Percentiles rank a stretch among this genome's conserved stretches.
Conservation (phyloP, 208 protist species). For the Crithidia expoeki region DNA sequence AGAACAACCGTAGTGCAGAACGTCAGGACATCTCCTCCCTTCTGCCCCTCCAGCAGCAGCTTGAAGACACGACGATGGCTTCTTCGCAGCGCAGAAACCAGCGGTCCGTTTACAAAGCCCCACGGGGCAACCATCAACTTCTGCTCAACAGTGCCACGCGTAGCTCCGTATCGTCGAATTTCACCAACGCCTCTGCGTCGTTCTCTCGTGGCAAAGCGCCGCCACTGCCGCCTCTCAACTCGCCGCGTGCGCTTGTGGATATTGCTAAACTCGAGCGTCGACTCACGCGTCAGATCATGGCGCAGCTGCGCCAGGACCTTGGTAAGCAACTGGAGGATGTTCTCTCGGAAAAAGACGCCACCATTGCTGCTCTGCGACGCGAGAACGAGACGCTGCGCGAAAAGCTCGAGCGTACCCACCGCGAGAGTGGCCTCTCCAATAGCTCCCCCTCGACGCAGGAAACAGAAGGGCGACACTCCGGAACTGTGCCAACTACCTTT, state of each 20-base stretch:
- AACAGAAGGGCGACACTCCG: neutral
- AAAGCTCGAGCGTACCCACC: slow-evolving; percentile 7
- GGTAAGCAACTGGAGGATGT: slow-evolving; percentile 42
- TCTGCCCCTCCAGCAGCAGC: neutral
- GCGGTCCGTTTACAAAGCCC: slow-evolving; percentile 2
- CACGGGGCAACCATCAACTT: neutral
- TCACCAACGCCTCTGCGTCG: neutral
- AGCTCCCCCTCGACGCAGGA: neutral
- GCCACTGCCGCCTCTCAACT: slow-evolving; percentile 6
- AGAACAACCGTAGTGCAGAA: neutral
- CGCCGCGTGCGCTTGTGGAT: neutral
- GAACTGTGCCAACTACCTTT: neutral
- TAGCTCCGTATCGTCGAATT: slow-evolving; percentile 4
- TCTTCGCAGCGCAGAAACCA: neutral
- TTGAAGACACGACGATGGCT: neutral
- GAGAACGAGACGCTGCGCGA: slow-evolving; percentile 53
- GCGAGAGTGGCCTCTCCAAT: neutral
- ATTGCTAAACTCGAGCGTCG: slow-evolving; percentile 32
- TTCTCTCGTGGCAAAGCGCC: neutral
- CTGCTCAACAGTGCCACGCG: neutral
- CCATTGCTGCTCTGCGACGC: slow-evolving; percentile 41
- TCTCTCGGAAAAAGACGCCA: slow-evolving; percentile 44
- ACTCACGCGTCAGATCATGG: slow-evolving; percentile 43
- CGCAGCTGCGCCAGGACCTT: slow-evolving; percentile 49
- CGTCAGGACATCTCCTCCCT: slow-evolving; percentile 1